Conservation (phyloP, 306 rosid genomes). For the Quercus robur region DNA sequence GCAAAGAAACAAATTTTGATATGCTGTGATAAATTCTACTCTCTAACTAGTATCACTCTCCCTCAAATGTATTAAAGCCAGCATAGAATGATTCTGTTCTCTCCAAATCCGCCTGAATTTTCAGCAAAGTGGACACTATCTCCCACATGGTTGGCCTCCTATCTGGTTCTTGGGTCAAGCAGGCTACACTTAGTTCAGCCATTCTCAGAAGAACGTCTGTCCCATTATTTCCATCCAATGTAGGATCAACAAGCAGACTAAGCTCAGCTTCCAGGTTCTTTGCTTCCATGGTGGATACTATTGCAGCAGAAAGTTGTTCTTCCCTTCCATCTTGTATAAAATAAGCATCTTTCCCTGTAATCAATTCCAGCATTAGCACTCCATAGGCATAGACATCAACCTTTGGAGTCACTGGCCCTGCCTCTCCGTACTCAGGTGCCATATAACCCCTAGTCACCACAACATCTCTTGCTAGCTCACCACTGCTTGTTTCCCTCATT, state of each 20-base stretch:
- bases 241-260: constrained; percentile 39
- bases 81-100: background rate
- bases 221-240: constrained; percentile 24
- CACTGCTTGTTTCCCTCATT: constrained; percentile 1
- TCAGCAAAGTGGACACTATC: constrained; percentile 35
- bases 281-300: constrained; percentile 20
- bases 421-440: constrained; percentile 46
- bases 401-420: constrained; percentile 42
- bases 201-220: constrained; percentile 31
- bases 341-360: constrained; percentile 46
- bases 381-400: constrained; percentile 67
- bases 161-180: constrained; percentile 39
- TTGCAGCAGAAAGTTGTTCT: constrained; percentile 35
- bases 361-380: constrained; percentile 55
- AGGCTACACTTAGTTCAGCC: constrained; percentile 44
- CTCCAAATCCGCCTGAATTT: constrained; percentile 12
- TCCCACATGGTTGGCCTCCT: constrained; percentile 37
- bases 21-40: background rate
- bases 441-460: constrained; percentile 35
- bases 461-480: constrained; percentile 11
- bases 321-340: constrained; percentile 36
- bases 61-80: background rate
- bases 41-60: background rate
- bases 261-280: constrained; percentile 33
- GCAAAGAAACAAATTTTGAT: background rate